Evolutionary conservation across 2,329 filamentous ascomycete species (phyloP).

Genomic region (Byssochlamys sp.): DNA sequence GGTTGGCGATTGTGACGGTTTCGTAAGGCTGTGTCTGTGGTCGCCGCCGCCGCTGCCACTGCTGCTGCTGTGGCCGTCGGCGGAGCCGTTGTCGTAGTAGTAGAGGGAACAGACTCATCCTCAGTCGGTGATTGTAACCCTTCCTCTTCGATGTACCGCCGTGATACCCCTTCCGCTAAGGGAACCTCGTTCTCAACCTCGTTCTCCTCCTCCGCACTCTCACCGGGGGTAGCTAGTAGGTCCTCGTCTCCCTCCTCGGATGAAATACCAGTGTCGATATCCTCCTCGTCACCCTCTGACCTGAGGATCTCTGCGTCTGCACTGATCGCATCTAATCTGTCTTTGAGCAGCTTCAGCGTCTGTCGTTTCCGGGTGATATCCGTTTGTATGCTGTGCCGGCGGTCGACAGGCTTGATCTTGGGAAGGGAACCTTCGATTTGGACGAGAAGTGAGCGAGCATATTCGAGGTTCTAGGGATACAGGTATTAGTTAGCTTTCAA

Average conservation of each 20-base stretch:
- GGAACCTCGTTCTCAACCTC: slow-evolving; percentile 10
- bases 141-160: not conserved
- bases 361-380: slow-evolving; percentile 32
- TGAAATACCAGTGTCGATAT: slow-evolving; percentile 4
- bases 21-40: slow-evolving; percentile 15
- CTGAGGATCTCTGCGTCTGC: slow-evolving; percentile 13
- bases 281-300: slow-evolving; percentile 3
- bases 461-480: slow-evolving; percentile 34
- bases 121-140: not conserved
- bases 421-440: slow-evolving; percentile 33
- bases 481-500: not conserved
- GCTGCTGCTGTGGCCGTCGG: slow-evolving; percentile 3
- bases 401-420: slow-evolving; percentile 29
- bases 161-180: slow-evolving; percentile 1
- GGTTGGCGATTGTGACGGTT: slow-evolving; percentile 11
- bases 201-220: slow-evolving; percentile 6
- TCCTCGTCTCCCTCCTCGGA: slow-evolving; percentile 14
- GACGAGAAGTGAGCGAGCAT: slow-evolving; percentile 33
- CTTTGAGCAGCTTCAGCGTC: slow-evolving; percentile 23
- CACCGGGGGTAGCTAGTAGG: slow-evolving; percentile 18
- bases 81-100: not conserved
- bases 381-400: slow-evolving; percentile 30
- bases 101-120: not conserved
- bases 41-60: slow-evolving; percentile 6
- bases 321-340: slow-evolving; percentile 23